phyloP scores from a whole-genome alignment of 345 rosid genomes.

The Lepidium aucheri region DNA sequence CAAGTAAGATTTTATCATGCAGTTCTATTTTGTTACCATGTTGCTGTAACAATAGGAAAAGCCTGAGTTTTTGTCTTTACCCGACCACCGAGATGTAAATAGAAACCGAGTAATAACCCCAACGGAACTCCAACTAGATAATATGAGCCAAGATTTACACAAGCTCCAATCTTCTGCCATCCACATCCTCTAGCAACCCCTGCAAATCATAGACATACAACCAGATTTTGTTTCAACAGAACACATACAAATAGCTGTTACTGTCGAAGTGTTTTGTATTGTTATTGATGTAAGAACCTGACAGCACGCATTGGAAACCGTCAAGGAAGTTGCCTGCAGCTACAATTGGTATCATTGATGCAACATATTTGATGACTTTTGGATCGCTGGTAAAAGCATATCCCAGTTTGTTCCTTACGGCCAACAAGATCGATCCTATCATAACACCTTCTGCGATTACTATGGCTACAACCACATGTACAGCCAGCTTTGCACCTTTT shows the following conservation, averaged over 20 bases:
- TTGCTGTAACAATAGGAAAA: too few relatives aligned
- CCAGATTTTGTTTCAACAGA: not conserved
- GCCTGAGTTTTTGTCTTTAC: not conserved
- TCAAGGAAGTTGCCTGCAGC: not conserved
- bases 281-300: not conserved
- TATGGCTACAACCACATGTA: not conserved
- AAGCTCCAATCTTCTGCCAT: not conserved
- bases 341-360: not conserved
- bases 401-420: not conserved
- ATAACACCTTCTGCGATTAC: not conserved
- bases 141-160: not conserved
- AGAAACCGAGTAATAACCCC: not conserved
- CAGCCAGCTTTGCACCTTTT: not conserved
- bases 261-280: not conserved
- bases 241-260: not conserved
- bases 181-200: not conserved
- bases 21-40: too few relatives aligned
- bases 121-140: not conserved
- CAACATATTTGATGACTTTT: not conserved
- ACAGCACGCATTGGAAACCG: not conserved
- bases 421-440: not conserved
- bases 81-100: not conserved
- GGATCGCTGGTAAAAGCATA: not conserved
- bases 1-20: too few relatives aligned
- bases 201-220: not conserved